A percentile compares a stretch with the other conserved stretches of the same genome.
phyloP scores from a whole-genome alignment of 2,329 filamentous ascomycete species.

The Neopestalotiopsis rosae region DNA sequence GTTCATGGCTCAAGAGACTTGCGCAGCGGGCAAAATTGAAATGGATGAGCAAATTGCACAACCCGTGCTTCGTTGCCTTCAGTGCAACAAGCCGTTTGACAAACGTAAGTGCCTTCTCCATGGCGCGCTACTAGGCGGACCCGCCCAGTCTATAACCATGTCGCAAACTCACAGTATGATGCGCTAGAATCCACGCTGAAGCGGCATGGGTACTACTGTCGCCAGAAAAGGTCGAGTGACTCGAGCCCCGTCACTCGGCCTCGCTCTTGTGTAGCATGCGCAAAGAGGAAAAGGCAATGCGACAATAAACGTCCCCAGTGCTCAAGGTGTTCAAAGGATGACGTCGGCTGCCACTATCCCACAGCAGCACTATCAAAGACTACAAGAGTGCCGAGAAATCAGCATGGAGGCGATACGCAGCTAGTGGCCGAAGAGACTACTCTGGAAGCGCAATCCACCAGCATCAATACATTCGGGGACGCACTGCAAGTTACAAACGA shows the following conservation, averaged over 20 bases:
- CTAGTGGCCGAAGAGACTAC: not conserved
- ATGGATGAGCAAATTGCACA: constrained; percentile 1
- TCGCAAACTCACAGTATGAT: not conserved
- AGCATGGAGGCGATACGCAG: not conserved
- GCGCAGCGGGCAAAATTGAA: constrained; percentile 11
- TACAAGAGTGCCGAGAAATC: not conserved
- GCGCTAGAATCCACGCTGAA: constrained; percentile 44
- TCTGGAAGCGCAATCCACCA: no score
- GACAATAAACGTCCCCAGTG: constrained; percentile 42
- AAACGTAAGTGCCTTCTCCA: constrained; percentile 37
- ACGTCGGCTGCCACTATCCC: constrained; percentile 42
- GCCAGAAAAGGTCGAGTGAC: constrained; percentile 32
- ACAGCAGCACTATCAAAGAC: constrained; percentile 19
- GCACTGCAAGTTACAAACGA: not conserved
- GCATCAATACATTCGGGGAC: not conserved
- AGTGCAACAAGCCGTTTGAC: constrained; percentile 48
- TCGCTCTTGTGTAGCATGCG: constrained; percentile 44
- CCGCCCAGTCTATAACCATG: not conserved
- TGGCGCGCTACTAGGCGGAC: not conserved
- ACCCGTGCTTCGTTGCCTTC: constrained; percentile 38
- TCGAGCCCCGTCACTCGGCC: constrained; percentile 26
- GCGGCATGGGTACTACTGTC: constrained; percentile 51
- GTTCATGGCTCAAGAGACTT: not conserved
- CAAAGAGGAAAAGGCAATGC: constrained; percentile 42
- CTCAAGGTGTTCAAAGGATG: constrained; percentile 42